phyloP scores from a whole-genome alignment of 2,329 filamentous ascomycete genomes.

The Aureobasidium zeae region DNA sequence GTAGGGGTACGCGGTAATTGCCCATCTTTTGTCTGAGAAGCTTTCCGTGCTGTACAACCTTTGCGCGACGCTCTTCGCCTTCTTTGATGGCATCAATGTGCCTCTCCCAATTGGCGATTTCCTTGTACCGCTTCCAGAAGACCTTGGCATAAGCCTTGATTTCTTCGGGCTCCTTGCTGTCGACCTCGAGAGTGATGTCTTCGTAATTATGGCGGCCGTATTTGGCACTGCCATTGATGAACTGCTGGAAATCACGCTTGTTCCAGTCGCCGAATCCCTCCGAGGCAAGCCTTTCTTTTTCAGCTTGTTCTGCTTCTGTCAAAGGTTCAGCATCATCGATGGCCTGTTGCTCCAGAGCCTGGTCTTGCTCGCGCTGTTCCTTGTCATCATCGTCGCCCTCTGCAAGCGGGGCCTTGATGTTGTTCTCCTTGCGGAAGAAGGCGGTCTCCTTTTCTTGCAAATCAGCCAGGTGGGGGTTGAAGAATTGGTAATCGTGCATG shows the following conservation, averaged over 20 bases:
- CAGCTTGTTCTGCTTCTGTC: constrained; percentile 78
- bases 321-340: constrained; percentile 86
- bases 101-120: constrained; percentile 82
- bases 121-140: constrained; percentile 91
- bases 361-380: constrained; percentile 76
- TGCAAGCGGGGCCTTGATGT: constrained; percentile 82
- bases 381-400: constrained; percentile 84
- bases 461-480: constrained; percentile 71
- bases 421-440: constrained; percentile 90
- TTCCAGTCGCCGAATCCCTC: constrained; percentile 94
- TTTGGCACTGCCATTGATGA: constrained; percentile 89
- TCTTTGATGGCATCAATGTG: constrained; percentile 83
- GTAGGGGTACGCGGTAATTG: constrained; percentile 91
- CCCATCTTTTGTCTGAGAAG: constrained; percentile 91
- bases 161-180: constrained; percentile 77
- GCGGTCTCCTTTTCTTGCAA: constrained; percentile 95
- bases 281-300: constrained; percentile 72
- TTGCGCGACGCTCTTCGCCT: constrained; percentile 80
- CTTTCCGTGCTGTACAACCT: constrained; percentile 85
- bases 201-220: constrained; percentile 82
- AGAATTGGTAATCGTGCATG: constrained; percentile 97
- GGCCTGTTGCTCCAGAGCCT: constrained; percentile 76
- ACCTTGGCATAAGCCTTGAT: constrained; percentile 87
- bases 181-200: constrained; percentile 78
- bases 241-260: constrained; percentile 94